These are phyloP conservation scores for Botrytis galanthina DNA, from an alignment of 2,329 filamentous ascomycete species.

Conservation along the genomic window DNA sequence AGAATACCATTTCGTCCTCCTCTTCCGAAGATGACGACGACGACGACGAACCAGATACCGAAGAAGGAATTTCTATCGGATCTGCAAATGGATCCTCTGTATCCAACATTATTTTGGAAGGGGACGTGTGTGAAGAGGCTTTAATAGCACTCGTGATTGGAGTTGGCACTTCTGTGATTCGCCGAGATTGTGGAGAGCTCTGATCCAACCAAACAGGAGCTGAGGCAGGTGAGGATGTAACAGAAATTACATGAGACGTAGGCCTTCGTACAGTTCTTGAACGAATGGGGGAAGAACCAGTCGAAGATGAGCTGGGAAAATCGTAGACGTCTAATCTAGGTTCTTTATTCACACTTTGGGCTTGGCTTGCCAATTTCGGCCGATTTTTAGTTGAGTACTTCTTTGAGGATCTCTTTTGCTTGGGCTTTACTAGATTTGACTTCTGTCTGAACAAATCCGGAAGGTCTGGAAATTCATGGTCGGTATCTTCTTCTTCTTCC, in stretches of 20 bases:
- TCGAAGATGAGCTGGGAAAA: conserved; percentile 43
- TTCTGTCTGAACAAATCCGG: conserved; percentile 28
- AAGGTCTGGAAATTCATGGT: conserved; percentile 37
- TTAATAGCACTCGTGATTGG: conserved; percentile 35
- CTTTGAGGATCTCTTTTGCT: conserved; percentile 22
- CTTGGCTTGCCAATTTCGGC: conserved; percentile 4
- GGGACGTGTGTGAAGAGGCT: conserved; percentile 22
- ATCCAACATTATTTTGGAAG: conserved; percentile 26
- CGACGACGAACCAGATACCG: conserved; percentile 25
- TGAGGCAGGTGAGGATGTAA: conserved; percentile 25
- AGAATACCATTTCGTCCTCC: conserved; percentile 31
- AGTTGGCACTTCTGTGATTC: conserved; percentile 29
- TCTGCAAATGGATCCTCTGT: conserved; percentile 31
- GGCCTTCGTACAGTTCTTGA: conserved; percentile 4
- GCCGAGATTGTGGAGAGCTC: conserved; percentile 14
- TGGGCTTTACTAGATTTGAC: not conserved
- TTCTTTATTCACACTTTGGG: not conserved
- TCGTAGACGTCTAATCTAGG: conserved; percentile 37
- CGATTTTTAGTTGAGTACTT: conserved; percentile 31
- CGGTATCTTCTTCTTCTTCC: conserved; percentile 25
- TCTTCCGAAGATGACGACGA: conserved; percentile 34
- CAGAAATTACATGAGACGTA: conserved; percentile 26
- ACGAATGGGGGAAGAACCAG: conserved; percentile 37
- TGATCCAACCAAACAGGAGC: conserved; percentile 23
- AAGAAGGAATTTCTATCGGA: conserved; percentile 8